These are phyloP conservation scores for Pyrus hybrid DNA, from an alignment of 331 rosid species.

Conservation along the genomic window DNA sequence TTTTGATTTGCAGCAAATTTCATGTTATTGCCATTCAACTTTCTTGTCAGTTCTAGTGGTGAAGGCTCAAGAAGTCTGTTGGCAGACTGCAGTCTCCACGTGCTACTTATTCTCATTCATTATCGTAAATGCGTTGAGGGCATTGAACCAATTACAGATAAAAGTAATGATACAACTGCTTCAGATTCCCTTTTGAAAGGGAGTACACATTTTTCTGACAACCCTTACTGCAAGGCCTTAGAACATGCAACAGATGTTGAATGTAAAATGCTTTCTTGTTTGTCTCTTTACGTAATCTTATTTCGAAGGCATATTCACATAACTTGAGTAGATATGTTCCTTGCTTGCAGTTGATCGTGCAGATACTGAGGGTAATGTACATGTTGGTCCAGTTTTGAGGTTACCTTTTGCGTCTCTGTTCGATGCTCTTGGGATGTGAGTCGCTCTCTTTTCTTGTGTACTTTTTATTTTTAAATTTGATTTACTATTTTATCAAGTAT, in stretches of 20 bases:
- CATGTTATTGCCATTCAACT: conserved; percentile 76
- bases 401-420: conserved; percentile 87
- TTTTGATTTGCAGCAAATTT: conserved; percentile 71
- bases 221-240: conserved; percentile 85
- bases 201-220: conserved; percentile 53
- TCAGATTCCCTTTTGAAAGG: conserved; percentile 57
- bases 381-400: conserved; percentile 64
- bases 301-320: background rate
- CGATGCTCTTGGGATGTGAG: conserved; percentile 91
- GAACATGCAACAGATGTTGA: conserved; percentile 79
- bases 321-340: background rate
- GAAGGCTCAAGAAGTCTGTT: conserved; percentile 66
- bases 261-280: conserved; percentile 47
- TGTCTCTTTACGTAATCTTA: background rate
- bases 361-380: conserved; percentile 67
- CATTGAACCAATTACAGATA: conserved; percentile 27
- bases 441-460: conserved; percentile 10
- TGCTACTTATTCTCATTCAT: conserved; percentile 88
- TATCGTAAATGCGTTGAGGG: conserved; percentile 63
- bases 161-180: conserved; percentile 32
- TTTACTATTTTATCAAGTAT: background rate
- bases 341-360: conserved; percentile 79
- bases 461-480: background rate
- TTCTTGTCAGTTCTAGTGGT: conserved; percentile 65
- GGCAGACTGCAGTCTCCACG: conserved; percentile 83